Evolutionary conservation across 345 rosid genomes (phyloP).

Genomic region (Durio zibethinus): DNA sequence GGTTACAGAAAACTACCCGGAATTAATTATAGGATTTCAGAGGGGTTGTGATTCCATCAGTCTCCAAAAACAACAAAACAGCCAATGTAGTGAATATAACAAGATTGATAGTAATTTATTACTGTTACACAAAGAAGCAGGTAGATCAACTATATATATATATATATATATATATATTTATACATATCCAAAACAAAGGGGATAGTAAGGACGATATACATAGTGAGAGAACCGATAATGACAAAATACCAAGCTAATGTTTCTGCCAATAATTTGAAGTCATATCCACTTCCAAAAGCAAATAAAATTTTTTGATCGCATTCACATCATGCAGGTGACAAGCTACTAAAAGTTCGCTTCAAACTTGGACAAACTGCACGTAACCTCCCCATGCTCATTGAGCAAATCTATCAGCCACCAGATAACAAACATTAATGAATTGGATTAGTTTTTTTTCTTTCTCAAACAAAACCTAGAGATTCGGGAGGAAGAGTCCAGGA

Average conservation of each 20-base stretch:
- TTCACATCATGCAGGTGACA: not conserved
- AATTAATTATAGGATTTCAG: no score
- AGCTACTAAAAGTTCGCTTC: constrained; percentile 12
- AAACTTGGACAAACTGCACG: constrained; percentile 5
- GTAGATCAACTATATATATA: not conserved
- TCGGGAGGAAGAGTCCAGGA: not conserved
- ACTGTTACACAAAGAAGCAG: not conserved
- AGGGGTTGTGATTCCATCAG: no score
- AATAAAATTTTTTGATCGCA: not conserved
- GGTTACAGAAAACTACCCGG: no score
- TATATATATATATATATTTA: no score
- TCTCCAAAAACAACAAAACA: no score
- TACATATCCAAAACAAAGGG: not conserved
- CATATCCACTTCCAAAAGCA: not conserved
- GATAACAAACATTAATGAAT: not conserved
- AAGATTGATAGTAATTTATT: constrained; percentile 6
- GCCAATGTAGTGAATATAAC: not conserved
- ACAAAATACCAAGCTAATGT: not conserved
- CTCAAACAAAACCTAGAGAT: no score
- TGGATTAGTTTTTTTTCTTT: not conserved
- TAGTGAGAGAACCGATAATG: not conserved
- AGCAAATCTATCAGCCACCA: not conserved
- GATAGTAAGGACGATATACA: not conserved
- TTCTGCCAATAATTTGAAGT: not conserved
- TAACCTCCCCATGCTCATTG: constrained; percentile 7